phyloP scores from a whole-genome alignment of 1,284 basidiomycete genomes.

The Fomes fomentarius region DNA sequence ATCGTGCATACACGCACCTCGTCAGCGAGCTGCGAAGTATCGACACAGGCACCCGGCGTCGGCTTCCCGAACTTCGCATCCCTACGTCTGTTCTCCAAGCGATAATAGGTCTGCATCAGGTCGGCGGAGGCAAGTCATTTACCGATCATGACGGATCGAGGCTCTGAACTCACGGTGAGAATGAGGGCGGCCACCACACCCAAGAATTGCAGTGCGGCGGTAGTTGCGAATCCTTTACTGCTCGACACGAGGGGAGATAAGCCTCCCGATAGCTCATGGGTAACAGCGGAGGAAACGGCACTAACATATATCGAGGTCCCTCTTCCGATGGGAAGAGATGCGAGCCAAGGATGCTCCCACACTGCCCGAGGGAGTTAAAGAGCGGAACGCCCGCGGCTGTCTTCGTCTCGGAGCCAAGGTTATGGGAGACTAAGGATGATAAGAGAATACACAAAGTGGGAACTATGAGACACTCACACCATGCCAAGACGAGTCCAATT shows the following conservation, averaged over 20 bases:
- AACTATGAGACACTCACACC: slow-evolving; percentile 55
- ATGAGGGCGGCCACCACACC: slow-evolving; percentile 53
- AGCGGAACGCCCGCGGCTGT: slow-evolving; percentile 74
- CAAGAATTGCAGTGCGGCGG: slow-evolving; percentile 59
- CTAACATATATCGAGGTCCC: slow-evolving; percentile 63
- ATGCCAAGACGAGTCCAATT: slow-evolving; percentile 67
- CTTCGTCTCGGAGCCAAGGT: slow-evolving; percentile 79
- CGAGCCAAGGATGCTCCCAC: slow-evolving; percentile 73
- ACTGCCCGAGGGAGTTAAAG: slow-evolving; percentile 78
- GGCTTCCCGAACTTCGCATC: slow-evolving; percentile 59
- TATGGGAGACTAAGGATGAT: slow-evolving; percentile 59
- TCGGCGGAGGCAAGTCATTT: too few species aligned
- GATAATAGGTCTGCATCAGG: not conserved
- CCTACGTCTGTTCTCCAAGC: slow-evolving; percentile 56
- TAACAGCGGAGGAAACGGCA: not conserved
- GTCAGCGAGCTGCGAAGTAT: slow-evolving; percentile 70
- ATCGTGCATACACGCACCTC: slow-evolving; percentile 57
- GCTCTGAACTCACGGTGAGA: slow-evolving; percentile 44
- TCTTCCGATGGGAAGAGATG: slow-evolving; percentile 70
- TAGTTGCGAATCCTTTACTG: slow-evolving; percentile 70
- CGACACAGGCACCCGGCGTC: slow-evolving; percentile 51
- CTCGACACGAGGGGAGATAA: not conserved
- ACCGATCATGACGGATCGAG: not conserved
- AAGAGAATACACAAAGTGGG: not conserved
- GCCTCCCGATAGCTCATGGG: not conserved